Evolutionary conservation across 768 basidiomycete genomes (phyloP), one percentile per base, ranked within the genome.

Genomic region (Hygrophoropsis aurantiaca): DNA sequence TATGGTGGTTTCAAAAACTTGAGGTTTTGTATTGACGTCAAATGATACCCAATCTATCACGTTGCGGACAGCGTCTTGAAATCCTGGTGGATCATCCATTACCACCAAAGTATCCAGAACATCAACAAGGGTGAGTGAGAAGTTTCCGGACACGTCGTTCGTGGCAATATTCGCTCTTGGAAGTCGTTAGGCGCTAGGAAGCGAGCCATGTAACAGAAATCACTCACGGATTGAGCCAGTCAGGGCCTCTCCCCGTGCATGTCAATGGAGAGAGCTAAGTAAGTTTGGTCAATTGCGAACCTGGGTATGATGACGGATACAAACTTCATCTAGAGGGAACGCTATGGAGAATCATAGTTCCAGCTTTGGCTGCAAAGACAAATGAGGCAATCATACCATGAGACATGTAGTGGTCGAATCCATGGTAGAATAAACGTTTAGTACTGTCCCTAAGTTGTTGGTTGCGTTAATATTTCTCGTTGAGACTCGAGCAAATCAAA

Each of bases 1-100:
- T 46, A 98, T 98, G 1, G 91, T 97, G 9, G 90, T 90, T 71
- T 99, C 95, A 59, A 99, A 99, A 4, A 98, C 87, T 75, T 99
- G 95, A n/a, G 97, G 93, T 65, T 84, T 91, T 34, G 91, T 92
- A 66, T 97, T 85, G 47, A 93, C 87, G 61, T 97, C 90, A 64
- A 97, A 97, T 1, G 85, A 85, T 32, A 97, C 89, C 77, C 80
- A 83, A 44, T 82, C 67, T 42, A 95, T 86, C 44, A 93, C 80
- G 52, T 88, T 81, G 49, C 79, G 81, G 42, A 98, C 85, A 3
- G 91, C 94, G n/a, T 72, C 72, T 57, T 90, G 87, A 58, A 97
- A 97, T 5, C 85, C 89, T 42, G 71, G 59, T 19, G 78, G 79
- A 58, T 94, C 90, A 54, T 82, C 77, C 26, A 94, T 75, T n/a